These are phyloP conservation scores for Claviceps pusilla DNA, from an alignment of 2,329 filamentous ascomycete genomes.

Conservation along the genomic window DNA sequence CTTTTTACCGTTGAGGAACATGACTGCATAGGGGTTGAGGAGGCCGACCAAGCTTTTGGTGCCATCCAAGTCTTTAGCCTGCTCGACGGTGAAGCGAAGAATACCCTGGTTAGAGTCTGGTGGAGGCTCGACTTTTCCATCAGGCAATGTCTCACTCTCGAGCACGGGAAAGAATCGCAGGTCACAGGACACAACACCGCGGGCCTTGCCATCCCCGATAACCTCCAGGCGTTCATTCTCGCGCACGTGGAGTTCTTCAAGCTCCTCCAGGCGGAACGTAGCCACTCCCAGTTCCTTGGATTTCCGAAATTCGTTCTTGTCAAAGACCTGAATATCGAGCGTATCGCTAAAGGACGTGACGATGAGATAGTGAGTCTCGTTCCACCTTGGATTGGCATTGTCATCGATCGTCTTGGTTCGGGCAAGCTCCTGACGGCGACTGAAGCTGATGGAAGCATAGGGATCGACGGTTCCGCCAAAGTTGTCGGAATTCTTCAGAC, in stretches of 20 bases:
- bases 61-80: constrained; percentile 89
- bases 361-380: constrained; percentile 91
- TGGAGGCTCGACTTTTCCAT: constrained; percentile 64
- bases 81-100: constrained; percentile 80
- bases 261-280: constrained; percentile 67
- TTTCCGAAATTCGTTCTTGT: constrained; percentile 92
- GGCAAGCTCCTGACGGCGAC: constrained; percentile 65
- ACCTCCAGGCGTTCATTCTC: constrained; percentile 81
- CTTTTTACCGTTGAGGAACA: constrained; percentile 85
- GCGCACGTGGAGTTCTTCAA: constrained; percentile 62
- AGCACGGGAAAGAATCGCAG: constrained; percentile 92
- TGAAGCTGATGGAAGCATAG: constrained; percentile 73
- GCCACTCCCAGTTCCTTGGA: constrained; percentile 87
- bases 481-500: constrained; percentile 88
- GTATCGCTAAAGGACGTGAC: constrained; percentile 81
- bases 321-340: constrained; percentile 70
- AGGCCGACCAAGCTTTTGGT: constrained; percentile 82
- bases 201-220: constrained; percentile 65
- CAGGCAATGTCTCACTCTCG: constrained; percentile 52
- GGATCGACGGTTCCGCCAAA: constrained; percentile 87
- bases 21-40: constrained; percentile 77
- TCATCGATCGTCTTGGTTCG: constrained; percentile 81
- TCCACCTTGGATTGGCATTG: constrained; percentile 80
- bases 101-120: constrained; percentile 91
- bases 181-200: constrained; percentile 67